Evolutionary conservation across 208 protist genomes (phyloP), one percentile per base, ranked within the genome.

Genomic region (Leishmania guyanensis): DNA sequence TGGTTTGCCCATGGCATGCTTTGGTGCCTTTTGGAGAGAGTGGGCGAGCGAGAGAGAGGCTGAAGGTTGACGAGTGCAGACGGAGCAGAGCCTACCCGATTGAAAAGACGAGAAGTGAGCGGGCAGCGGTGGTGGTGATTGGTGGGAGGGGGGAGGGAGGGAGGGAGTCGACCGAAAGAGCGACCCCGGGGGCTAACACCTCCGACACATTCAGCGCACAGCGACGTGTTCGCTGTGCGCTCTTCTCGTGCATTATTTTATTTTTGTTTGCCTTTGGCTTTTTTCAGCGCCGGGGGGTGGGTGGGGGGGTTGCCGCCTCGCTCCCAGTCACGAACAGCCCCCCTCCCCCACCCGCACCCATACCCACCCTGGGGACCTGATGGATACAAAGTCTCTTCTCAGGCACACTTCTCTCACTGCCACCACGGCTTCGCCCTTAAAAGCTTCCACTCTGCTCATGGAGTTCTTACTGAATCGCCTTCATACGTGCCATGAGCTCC

Each of bases 401-500:
- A 29, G 17, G 36, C 33, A 10, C 58, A 64, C 22, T 20, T 8
- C 22, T 20, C 62, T 6, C 60, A 29, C n/a, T 14, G 29, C 26
- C 10, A 5, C 62, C 62, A 68, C 29, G 62, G 12, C 29, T 39
- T 20, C 8, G 3, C 10, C 29, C 10, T 39, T 68, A 29, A 29
- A n/a, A 16, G 12, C 29, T 20, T 68, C 22, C 62, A 39, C 29
- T 36, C 14, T 39, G 26, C 29, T 20, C 62, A 53, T 29, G 8
- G 29, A 46, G 22, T 33, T 14, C 43, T 62, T 74, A 87, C 70
- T 92, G 82, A 58, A 94, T 65, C 1, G 89, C 56, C 68, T 92
- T 90, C 89, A 95, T 89, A 46, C 92, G 89, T n/a, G 89, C 90
- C 88, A 92, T 92, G 60, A 95, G 82, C 54, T 90, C 91, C 77